Evolutionary conservation across 305 asterid species (phyloP), one percentile per base, ranked within the genome.

Genomic region (Vinca major): DNA sequence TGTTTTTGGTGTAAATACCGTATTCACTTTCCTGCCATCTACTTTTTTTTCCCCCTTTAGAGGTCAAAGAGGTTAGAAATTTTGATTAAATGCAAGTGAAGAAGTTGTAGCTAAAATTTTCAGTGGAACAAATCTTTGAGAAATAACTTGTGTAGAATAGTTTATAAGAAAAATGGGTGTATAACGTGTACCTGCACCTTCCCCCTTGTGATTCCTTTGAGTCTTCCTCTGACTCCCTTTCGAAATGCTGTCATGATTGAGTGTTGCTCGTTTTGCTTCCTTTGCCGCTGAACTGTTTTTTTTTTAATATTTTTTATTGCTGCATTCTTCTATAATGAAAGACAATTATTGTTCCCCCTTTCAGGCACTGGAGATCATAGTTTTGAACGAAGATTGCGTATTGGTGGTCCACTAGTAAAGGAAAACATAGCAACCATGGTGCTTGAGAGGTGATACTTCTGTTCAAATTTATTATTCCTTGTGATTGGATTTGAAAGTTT

Each of bases 401-500:
- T 94, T 43, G 97, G 97, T 39, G 95, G 95, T 62, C 99, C 99
- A 21, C 71, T 94, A 67, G 68, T 94, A 74, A 94, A 94, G 82
- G 93, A 91, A 74, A 94, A 94, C 79, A 89, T 94, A 79, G 99
- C 97, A 73, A 94, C 99, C 21, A 85, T 94, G 99, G 96, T 94
- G 75, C 97, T 94, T 14, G 97, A 94, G 87, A 94, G 99, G 99
- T 94, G 63, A 67, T 45, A 63, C 55, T 43, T 20, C 60, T 62
- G 64, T 58, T 78, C 62, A 71, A 57, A 69, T 76, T 68, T 47
- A 66, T 49, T 63, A 48, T 48, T 58, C 70, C 41, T 36, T n/a
- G 4, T 9, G 40, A 21, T 19, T 65, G 65, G 50, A 51, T 68
- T 45, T 41, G 54, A 55, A 50, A 16, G 55, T 54, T 72, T 47